Base-by-base conservation (phyloP, 306 rosid genomes). In the Myrica gale region DNA sequence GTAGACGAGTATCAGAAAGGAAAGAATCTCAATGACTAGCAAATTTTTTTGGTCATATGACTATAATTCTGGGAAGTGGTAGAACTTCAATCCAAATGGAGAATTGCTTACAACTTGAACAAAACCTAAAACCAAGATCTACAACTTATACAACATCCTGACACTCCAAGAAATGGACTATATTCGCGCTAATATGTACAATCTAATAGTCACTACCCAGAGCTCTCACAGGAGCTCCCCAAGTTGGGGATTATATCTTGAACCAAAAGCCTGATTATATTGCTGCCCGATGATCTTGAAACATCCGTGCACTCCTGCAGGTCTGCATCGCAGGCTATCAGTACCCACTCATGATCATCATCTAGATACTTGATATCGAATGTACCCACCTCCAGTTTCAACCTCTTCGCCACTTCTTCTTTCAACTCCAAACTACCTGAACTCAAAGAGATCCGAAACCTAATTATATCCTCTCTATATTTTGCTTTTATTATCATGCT, bases 301-400 rank as follows among this genome's bases (percentile, higher is more conserved):
- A 91, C 71, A 21, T 93, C 92, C 76, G 87, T 76, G 82, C 96
- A 93, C 81, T 91, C 98, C 68, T 86, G 96, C 43, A 93, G 78
- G 82, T 93, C 94, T 46, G 91, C 94, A 73, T 90, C 92, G 44
- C 97, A 93, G n/a, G 93, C 90, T 41, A 91, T 82, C 75, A 88
- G 82, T 80, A 91, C 96, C 97, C 94, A 91, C 72, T 91, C 97
- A 0, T 83, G 88, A 83, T 90, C 97, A 74, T 91, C 97, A 43
- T 90, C 98, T 81, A 92, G 76, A 80, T 89, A 90, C 88, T 92
- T 90, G 74, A 93, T 84, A 75, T 91, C 91, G 72, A 88, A 90
- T 47, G 88, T 87, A 16, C 94, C 91, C 44, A 80, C 80, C 74
- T 91, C 92, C 71, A 93, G 42, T 84, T 85, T 91, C 81, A 93